Base-by-base conservation (phyloP, 2,329 filamentous ascomycete genomes). In the Zymoseptoria crescenta region DNA sequence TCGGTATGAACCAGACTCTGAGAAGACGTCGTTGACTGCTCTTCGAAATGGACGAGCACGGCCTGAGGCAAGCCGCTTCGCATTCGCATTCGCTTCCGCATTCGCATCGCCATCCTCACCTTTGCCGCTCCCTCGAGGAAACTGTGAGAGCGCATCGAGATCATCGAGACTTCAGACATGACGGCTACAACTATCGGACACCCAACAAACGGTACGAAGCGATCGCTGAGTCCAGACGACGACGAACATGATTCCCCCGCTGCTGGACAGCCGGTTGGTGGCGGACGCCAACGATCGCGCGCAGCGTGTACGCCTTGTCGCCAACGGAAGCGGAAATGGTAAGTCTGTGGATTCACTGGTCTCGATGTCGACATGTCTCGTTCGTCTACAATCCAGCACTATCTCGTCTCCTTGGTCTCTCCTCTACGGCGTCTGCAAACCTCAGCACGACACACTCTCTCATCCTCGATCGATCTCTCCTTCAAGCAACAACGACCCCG, bases 281-380 rank as follows among this genome's bases (percentile, higher is more conserved):
- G 35, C 7, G 70, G 70, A 16, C 62, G 70, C 50, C 70, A 72
- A 61, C 62, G 70, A 13, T 69, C 67, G 49, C 66, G 68, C n/a
- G 70, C 70, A 1, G 70, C 70, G 8, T 72, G 70, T 60, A 69
- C 69, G 35, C 70, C 70, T 27, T 72, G 70, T 60, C 57, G 68
- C 41, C 64, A 67, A 48, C 62, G 70, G 49, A 71, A 71, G 56
- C 61, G 65, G 21, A 67, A 69, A 63, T 70, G 68, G 65, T 65
- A 58, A 58, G 59, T 29, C 52, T 24, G 9, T 45, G 30, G 21
- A 28, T 24, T 6, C 20, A 24, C 16, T 24, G 24, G 2, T 24
- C 24, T 24, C 24, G 2, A 24, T 24, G 4, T 24, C 24, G 24
- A 24, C 24, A 24, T 24, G 2, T 24, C 24, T 24, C 24, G 2